Conservation (phyloP, 2,329 filamentous ascomycete genomes). For the Drechslerella dactyloides region DNA sequence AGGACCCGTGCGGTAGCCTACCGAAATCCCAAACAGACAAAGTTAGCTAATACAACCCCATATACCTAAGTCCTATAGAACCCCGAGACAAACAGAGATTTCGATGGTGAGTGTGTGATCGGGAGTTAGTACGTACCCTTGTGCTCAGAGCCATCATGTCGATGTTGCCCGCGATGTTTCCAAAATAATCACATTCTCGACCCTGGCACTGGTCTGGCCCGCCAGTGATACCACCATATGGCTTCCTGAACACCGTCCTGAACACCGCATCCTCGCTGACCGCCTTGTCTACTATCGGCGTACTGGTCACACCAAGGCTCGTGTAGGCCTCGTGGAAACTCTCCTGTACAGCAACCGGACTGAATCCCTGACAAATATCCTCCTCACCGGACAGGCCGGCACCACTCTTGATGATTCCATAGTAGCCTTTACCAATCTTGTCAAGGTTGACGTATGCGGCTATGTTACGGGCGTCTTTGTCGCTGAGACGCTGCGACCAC, state of each 20-base stretch:
- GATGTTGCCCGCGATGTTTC: not conserved
- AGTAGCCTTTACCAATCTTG: not conserved
- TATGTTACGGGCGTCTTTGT: slow-evolving; percentile 53
- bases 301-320: not conserved
- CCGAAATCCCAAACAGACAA: too few species aligned
- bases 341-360: not conserved
- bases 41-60: too few species aligned
- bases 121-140: too few species aligned
- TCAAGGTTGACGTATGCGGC: not conserved
- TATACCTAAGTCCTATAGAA: too few species aligned
- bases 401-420: not conserved
- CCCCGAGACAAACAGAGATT: too few species aligned
- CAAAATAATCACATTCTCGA: not conserved
- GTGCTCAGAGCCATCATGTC: not conserved
- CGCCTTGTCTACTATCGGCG: not conserved
- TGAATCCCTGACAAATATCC: not conserved
- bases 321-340: not conserved
- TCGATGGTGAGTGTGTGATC: too few species aligned
- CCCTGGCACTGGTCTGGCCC: not conserved
- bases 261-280: not conserved
- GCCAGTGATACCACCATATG: not conserved
- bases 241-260: not conserved
- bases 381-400: not conserved
- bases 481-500: not conserved
- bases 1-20: too few species aligned